Conservation (phyloP, 495 filamentous ascomycete genomes). For the Hyaloscypha finlandica region DNA sequence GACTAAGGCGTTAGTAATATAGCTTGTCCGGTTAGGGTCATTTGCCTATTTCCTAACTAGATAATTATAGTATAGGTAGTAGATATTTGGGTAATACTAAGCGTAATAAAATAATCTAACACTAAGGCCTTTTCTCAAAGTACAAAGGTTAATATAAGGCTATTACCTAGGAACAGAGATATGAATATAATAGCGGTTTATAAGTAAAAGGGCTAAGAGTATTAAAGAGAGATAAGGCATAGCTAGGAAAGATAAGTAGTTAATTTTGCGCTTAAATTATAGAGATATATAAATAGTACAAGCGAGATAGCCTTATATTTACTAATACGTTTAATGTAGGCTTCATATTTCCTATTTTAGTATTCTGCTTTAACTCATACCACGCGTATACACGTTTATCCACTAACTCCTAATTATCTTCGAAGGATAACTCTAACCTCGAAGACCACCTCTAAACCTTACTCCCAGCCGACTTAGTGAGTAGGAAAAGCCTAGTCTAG, state of each 20-base stretch:
- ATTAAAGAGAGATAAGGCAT: neutral
- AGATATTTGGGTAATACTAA: neutral
- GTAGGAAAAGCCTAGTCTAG: too few relatives aligned
- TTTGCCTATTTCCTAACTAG: neutral
- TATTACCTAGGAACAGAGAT: neutral
- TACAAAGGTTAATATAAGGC: neutral
- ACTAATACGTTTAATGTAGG: neutral
- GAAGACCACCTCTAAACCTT: too few relatives aligned
- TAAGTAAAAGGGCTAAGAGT: neutral
- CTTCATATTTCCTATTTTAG: neutral
- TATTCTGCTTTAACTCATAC: neutral
- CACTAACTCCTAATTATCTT: neutral
- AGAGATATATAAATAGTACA: neutral
- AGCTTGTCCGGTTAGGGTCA: neutral
- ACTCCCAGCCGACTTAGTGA: too few relatives aligned
- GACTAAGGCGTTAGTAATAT: neutral
- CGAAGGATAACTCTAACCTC: too few relatives aligned
- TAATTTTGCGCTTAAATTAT: neutral
- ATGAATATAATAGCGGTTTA: neutral
- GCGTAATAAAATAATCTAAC: neutral
- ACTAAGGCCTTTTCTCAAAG: neutral
- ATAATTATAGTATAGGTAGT: neutral
- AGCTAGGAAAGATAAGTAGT: neutral
- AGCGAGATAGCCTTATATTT: too few relatives aligned
- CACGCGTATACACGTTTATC: neutral